A percentile compares a stretch with the other conserved stretches of the same genome.
phyloP scores from a whole-genome alignment of 805 yeast species.

The Ogataea zsoltii region DNA sequence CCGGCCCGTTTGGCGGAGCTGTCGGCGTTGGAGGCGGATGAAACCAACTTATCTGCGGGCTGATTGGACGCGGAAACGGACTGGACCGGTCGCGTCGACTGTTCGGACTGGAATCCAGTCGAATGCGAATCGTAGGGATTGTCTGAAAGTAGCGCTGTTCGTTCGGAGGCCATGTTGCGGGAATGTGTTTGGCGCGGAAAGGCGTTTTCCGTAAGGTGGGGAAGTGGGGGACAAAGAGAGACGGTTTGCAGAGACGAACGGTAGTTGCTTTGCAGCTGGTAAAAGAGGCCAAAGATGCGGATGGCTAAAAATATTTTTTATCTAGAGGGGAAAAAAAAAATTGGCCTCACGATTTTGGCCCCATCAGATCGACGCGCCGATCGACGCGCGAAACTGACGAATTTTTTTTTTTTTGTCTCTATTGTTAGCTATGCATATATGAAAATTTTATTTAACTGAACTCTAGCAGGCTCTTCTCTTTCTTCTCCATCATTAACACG shows the following conservation, averaged over 20 bases:
- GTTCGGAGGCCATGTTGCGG: constrained; percentile 21
- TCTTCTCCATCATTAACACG: background rate
- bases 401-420: constrained; percentile 1
- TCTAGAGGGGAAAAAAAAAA: too few species aligned
- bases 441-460: constrained; percentile 5
- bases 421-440: background rate
- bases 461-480: too few species aligned
- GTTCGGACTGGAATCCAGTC: background rate
- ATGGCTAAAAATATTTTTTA: too few species aligned
- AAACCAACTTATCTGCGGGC: background rate
- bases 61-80: background rate
- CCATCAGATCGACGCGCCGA: too few species aligned
- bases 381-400: background rate
- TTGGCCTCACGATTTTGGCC: too few species aligned
- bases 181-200: background rate
- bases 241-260: too few species aligned
- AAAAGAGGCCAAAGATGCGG: too few species aligned
- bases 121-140: constrained; percentile 29
- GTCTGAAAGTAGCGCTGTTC: constrained; percentile 33
- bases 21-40: background rate
- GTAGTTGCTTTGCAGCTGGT: too few species aligned
- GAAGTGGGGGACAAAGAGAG: too few species aligned
- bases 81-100: background rate
- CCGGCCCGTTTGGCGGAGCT: background rate
- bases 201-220: too few species aligned